phyloP scores from a whole-genome alignment of 2,329 filamentous ascomycete genomes.

The Colletotrichum lini region DNA sequence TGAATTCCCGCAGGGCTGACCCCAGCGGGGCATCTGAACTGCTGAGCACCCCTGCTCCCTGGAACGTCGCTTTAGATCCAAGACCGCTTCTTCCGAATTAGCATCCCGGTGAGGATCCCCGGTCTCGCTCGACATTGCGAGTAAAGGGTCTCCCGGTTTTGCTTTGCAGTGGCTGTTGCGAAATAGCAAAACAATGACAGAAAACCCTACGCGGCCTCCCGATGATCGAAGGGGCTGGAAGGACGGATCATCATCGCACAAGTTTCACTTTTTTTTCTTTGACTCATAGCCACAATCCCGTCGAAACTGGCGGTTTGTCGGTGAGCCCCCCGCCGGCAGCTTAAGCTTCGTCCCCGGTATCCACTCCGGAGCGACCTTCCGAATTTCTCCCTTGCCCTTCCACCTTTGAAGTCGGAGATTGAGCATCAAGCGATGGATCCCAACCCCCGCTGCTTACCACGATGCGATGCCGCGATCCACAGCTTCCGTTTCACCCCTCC shows the following conservation, averaged over 20 bases:
- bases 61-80: slow-evolving; percentile 27
- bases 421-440: slow-evolving; percentile 40
- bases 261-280: slow-evolving; percentile 23
- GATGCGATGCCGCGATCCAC: slow-evolving; percentile 41
- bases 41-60: slow-evolving; percentile 38
- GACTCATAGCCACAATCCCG: slow-evolving; percentile 21
- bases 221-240: slow-evolving; percentile 25
- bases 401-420: slow-evolving; percentile 41
- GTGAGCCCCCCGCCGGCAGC: slow-evolving; percentile 34
- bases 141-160: slow-evolving; percentile 39
- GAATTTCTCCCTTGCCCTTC: slow-evolving; percentile 30
- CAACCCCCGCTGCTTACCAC: slow-evolving; percentile 32
- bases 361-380: slow-evolving; percentile 37
- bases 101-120: slow-evolving; percentile 43
- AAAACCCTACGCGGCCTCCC: slow-evolving; percentile 21
- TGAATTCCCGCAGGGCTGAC: slow-evolving; percentile 41
- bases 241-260: slow-evolving; percentile 13
- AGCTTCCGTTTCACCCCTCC: slow-evolving; percentile 39
- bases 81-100: slow-evolving; percentile 36
- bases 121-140: slow-evolving; percentile 32
- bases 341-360: slow-evolving; percentile 39
- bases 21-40: slow-evolving; percentile 41
- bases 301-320: slow-evolving; percentile 29
- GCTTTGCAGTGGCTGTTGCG: slow-evolving; percentile 15
- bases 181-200: slow-evolving; percentile 14